Base-by-base conservation (phyloP, 2,329 filamentous ascomycete genomes). In the Xylaria sp. region DNA sequence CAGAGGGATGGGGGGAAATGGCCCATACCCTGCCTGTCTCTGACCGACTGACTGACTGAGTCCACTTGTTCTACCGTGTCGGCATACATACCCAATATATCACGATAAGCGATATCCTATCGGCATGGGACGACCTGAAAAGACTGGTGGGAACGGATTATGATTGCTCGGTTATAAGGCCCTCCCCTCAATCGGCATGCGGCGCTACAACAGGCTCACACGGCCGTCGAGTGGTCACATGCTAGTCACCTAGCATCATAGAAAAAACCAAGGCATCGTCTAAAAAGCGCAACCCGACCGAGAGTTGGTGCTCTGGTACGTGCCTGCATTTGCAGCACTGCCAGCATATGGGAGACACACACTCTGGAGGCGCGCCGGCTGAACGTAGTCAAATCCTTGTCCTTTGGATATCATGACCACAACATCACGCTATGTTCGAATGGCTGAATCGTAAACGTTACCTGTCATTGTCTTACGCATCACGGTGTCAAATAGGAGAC, bases 51-150 rank as follows among this genome's bases (percentile, higher is more conserved):
- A 52, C 37, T 31, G 28, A 31, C 28, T 5, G 28, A 31, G 5
- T 31, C 28, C 28, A 31, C 9, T 31, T 31, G 28, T 31, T 31
- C 28, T 31, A 31, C 21, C 50, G 31, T 46, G 54, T 64, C 58
- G 55, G 61, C 64, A 58, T 59, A 60, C 64, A 61, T 61, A 46
- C 54, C 64, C 61, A 64, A 66, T 60, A 31, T 64, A 60, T 62
- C 61, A 66, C 55, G 55, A 66, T 60, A 61, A 43, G 57, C 58
- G 52, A 61, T 38, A 35, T 60, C 58, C 61, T 62, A 66, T 66
- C 61, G 61, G 55, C 64, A 59, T 57, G 47, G 45, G 37, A 62
- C 50, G 37, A 21, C 46, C 38, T 21, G 46, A 17, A 23, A 43
- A 47, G 58, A 46, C 25, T 52, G 57, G 52, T 58, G 54, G 57